Percentiles rank a stretch among this genome's conserved stretches.
These are phyloP conservation scores for Trichophaea hybrida DNA, from an alignment of 2,329 filamentous ascomycete species.

Conservation along the genomic window DNA sequence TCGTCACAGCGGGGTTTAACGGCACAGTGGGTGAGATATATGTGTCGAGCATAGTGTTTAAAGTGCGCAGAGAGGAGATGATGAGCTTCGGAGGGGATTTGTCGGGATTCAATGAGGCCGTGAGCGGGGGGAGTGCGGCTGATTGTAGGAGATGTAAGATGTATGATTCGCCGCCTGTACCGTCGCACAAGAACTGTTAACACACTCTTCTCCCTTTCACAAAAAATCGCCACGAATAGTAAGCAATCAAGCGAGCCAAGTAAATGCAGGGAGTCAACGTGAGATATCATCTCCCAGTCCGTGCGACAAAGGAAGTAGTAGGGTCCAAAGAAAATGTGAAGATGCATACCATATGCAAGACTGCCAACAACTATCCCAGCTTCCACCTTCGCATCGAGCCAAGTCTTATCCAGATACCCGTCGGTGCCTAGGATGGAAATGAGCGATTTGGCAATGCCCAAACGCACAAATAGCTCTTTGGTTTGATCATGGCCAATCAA, in stretches of 20 bases:
- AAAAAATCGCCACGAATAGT: not conserved
- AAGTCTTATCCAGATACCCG: conserved; percentile 4
- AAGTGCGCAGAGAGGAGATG: conserved; percentile 56
- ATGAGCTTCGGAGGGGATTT: conserved; percentile 52
- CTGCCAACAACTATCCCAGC: conserved; percentile 57
- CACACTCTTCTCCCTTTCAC: not conserved
- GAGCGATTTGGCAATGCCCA: conserved; percentile 53
- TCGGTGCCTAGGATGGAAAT: conserved; percentile 37
- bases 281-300: not conserved
- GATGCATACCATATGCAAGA: conserved; percentile 59
- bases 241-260: not conserved
- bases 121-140: conserved; percentile 51
- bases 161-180: conserved; percentile 64
- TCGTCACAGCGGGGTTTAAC: conserved; percentile 7
- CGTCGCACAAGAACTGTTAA: not conserved
- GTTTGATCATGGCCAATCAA: conserved; percentile 74
- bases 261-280: conserved; percentile 7
- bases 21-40: conserved; percentile 11
- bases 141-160: conserved; percentile 58
- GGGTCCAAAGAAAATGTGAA: conserved; percentile 21
- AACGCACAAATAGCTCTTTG: conserved; percentile 63
- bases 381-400: conserved; percentile 31
- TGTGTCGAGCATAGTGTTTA: conserved; percentile 39
- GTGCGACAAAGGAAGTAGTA: not conserved
- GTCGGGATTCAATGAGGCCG: conserved; percentile 52